Conservation (phyloP, 2,329 filamentous ascomycete genomes). For the Sporothrix inflata region DNA sequence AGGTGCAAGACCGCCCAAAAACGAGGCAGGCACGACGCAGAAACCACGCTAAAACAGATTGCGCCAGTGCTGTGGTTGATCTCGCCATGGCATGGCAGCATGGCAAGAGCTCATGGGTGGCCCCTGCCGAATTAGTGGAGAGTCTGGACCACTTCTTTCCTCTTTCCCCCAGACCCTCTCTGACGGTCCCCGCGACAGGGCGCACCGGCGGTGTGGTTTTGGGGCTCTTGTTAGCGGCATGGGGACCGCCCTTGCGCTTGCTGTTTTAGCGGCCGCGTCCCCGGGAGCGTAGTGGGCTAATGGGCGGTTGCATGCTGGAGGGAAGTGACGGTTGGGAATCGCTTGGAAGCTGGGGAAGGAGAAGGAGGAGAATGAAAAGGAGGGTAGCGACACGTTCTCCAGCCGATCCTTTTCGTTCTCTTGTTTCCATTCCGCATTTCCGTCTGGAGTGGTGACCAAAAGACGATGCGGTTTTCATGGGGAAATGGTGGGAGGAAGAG, state of each 20-base stretch:
- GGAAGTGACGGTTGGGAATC: not conserved
- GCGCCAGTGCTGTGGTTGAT: slow-evolving; percentile 27
- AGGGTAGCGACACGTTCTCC: not conserved
- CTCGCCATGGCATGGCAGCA: slow-evolving; percentile 26
- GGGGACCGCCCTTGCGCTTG: slow-evolving; percentile 1
- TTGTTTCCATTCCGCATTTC: not conserved
- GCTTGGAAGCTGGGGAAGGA: not conserved
- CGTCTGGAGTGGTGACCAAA: slow-evolving; percentile 10
- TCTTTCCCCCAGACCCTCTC: slow-evolving; percentile 4
- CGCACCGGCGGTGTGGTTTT: slow-evolving; percentile 1
- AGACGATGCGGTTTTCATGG: not conserved
- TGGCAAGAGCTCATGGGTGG: not conserved
- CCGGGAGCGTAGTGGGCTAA: not conserved
- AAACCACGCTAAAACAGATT: not conserved
- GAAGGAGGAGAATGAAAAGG: not conserved
- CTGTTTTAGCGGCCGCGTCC: slow-evolving; percentile 14
- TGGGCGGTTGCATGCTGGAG: not conserved
- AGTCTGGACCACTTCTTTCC: not conserved
- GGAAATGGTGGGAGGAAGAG: not conserved
- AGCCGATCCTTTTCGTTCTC: not conserved
- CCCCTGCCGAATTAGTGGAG: not conserved
- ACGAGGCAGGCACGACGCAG: not conserved
- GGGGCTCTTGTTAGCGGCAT: not conserved
- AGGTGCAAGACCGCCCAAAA: not conserved
- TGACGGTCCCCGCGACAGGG: too few species aligned